Percentiles rank a stretch among this genome's conserved stretches.
Conservation (phyloP, 192 early-diverging fungal species). For the Pilobolus umbonatus region DNA sequence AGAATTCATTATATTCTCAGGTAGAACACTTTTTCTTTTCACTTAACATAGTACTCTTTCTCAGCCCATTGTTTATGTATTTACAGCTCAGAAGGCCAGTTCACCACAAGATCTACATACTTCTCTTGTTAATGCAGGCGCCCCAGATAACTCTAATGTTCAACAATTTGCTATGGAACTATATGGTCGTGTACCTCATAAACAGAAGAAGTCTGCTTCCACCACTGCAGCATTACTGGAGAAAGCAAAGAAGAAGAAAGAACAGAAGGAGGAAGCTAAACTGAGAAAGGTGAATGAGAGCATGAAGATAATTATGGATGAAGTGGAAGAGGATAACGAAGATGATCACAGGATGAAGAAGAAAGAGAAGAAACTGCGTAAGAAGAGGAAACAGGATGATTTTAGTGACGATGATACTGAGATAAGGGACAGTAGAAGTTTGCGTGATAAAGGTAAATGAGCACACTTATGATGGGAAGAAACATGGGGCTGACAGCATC, state of each 20-base stretch:
- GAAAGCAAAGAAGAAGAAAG: slow-evolving; percentile 46
- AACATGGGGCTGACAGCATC: neutral
- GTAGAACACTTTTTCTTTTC: slow-evolving; percentile 19
- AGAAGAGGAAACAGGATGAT: slow-evolving; percentile 35
- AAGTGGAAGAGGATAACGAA: slow-evolving; percentile 40
- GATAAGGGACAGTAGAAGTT: slow-evolving; percentile 19
- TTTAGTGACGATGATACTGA: slow-evolving; percentile 32
- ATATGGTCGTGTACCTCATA: slow-evolving; percentile 52
- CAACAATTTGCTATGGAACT: slow-evolving; percentile 64
- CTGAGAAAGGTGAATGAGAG: slow-evolving; percentile 34
- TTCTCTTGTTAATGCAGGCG: slow-evolving; percentile 54
- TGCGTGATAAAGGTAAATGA: slow-evolving; percentile 15
- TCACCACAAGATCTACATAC: slow-evolving; percentile 45
- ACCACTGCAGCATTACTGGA: slow-evolving; percentile 28
- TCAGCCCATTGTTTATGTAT: neutral
- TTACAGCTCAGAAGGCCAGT: slow-evolving; percentile 53
- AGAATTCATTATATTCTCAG: slow-evolving; percentile 65
- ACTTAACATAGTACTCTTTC: neutral
- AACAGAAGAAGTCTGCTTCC: slow-evolving; percentile 30
- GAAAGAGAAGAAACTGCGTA: slow-evolving; percentile 43
- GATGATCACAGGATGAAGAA: slow-evolving; percentile 44
- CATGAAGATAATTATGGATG: slow-evolving; percentile 27
- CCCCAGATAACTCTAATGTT: slow-evolving; percentile 51
- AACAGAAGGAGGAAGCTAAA: slow-evolving; percentile 57
- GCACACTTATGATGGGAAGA: neutral